Base-by-base conservation (phyloP, 2,329 filamentous ascomycete genomes). In the Pyrenophora tritici-repentis region DNA sequence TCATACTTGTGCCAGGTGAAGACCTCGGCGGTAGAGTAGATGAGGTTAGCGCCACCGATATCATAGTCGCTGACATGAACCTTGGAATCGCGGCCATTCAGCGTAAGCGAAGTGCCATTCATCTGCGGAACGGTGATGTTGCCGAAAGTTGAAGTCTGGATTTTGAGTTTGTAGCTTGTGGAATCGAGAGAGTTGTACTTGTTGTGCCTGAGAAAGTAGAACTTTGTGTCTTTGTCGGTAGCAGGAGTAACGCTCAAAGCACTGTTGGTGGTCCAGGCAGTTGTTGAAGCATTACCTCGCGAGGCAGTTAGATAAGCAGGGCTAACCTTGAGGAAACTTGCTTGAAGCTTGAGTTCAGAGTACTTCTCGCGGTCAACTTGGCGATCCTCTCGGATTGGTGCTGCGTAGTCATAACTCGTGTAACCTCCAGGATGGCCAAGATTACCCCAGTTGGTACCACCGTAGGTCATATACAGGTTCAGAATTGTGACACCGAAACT, bases 391-490 rank as follows among this genome's bases (percentile, higher is more conserved):
- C 81, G 79, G 44, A 93, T 90, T 6, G 79, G 76, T 4, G 84
- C 78, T 4, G 82, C 81, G 59, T 85, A 86, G 61, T 86, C 83
- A 62, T 86, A 86, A 3, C 78, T 81, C 0, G 78, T 79, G 59
- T 80, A 79, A 6, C 67, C 77, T 34, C 84, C 86, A 8, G 86
- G 80, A 58, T 90, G 84, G 0, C 89, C 67, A 0, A 72, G 55
- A 17, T 73, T 92, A 0, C 89, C 89, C 90, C 89, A 93, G 67
- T 93, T 94, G 0, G 89, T 92, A 5, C 89, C 90, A 12, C 90
- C 90, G 58, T 81, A 89, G 1, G 82, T 86, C 89, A 92, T 92
- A 69, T 91, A 92, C 1, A 90, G 65, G 59, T 86, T 91, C 50
- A 91, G 76, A 6, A 93, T 83, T 0, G 82, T 84, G 2, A 86